A percentile compares a stretch with the other conserved stretches of the same genome.
phyloP scores from a whole-genome alignment of 768 basidiomycete species.

The Mycena polygramma region DNA sequence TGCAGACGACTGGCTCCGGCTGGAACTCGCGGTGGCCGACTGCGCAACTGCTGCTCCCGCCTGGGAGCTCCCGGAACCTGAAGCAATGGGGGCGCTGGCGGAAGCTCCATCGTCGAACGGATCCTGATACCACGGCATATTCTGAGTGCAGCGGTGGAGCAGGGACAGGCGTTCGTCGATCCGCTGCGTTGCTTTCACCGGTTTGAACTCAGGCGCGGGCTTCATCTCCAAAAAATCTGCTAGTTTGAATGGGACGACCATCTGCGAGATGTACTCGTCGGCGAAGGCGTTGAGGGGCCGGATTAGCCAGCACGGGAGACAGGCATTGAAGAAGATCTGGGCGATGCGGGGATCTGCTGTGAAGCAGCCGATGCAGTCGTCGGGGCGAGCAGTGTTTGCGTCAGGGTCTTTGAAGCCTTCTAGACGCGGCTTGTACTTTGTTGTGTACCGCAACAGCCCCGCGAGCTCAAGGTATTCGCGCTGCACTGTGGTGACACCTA shows the following conservation, averaged over 20 bases:
- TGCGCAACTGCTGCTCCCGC: neutral
- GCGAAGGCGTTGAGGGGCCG: conserved; percentile 5
- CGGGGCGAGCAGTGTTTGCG: neutral
- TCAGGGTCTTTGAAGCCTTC: conserved; percentile 16
- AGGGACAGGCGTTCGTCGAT: neutral
- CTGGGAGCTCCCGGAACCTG: neutral
- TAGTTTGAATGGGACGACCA: conserved; percentile 4
- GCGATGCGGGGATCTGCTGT: conserved; percentile 9
- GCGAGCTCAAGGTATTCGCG: conserved; percentile 25
- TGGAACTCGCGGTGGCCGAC: neutral
- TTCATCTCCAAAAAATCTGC: conserved; percentile 1
- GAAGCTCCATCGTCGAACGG: neutral
- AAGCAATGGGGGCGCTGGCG: neutral
- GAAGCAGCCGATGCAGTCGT: conserved; percentile 16
- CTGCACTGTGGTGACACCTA: conserved; percentile 18
- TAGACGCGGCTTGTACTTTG: conserved; percentile 15
- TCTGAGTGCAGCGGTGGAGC: conserved; percentile 8
- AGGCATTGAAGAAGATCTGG: conserved; percentile 5
- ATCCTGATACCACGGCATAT: conserved; percentile 12
- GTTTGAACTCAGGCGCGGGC: neutral
- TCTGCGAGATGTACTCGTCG: conserved; percentile 4
- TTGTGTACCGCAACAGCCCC: conserved; percentile 16
- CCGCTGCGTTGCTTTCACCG: neutral
- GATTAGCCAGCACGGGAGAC: conserved; percentile 13
- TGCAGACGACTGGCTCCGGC: neutral